A percentile compares a stretch with the other conserved stretches of the same genome.
Conservation (phyloP, 805 yeast species). For the Vanderwaltozyma verrucispora region DNA sequence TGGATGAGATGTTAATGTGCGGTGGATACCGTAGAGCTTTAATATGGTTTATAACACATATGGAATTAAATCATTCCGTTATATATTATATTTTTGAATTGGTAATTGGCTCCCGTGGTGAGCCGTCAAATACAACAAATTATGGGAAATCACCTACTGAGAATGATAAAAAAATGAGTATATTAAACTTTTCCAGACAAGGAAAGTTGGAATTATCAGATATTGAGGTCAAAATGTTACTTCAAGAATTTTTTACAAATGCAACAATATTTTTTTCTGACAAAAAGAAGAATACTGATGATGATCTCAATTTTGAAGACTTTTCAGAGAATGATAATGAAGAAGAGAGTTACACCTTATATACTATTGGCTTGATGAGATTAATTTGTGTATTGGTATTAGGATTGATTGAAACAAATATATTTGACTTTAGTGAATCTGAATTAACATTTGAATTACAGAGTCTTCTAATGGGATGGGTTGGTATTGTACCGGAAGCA, state of each 20-base stretch:
- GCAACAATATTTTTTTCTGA: slow-evolving; percentile 35
- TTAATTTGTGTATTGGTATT: slow-evolving; percentile 55
- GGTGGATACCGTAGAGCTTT: slow-evolving; percentile 51
- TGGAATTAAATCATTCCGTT: slow-evolving; percentile 43
- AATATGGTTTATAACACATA: slow-evolving; percentile 59
- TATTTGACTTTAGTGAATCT: slow-evolving; percentile 36
- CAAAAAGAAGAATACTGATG: slow-evolving; percentile 18
- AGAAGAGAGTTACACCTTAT: slow-evolving; percentile 25
- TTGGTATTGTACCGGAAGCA: slow-evolving; percentile 54
- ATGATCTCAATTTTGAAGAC: slow-evolving; percentile 3
- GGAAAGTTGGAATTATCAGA: slow-evolving; percentile 46
- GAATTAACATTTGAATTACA: slow-evolving; percentile 54
- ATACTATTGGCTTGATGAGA: slow-evolving; percentile 36
- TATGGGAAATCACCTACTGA: neutral
- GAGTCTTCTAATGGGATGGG: slow-evolving; percentile 52
- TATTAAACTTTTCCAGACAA: slow-evolving; percentile 39
- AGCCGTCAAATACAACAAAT: slow-evolving; percentile 9
- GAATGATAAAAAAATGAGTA: neutral
- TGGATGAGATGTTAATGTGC: slow-evolving; percentile 67
- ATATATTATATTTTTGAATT: slow-evolving; percentile 58
- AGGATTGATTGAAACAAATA: slow-evolving; percentile 36
- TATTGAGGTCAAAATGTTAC: slow-evolving; percentile 52
- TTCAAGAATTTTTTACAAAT: slow-evolving; percentile 61
- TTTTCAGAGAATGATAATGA: slow-evolving; percentile 8
- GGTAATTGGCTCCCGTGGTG: slow-evolving; percentile 47